phyloP scores from a whole-genome alignment of 75 land plant species.

The Cupressus sempervirens region DNA sequence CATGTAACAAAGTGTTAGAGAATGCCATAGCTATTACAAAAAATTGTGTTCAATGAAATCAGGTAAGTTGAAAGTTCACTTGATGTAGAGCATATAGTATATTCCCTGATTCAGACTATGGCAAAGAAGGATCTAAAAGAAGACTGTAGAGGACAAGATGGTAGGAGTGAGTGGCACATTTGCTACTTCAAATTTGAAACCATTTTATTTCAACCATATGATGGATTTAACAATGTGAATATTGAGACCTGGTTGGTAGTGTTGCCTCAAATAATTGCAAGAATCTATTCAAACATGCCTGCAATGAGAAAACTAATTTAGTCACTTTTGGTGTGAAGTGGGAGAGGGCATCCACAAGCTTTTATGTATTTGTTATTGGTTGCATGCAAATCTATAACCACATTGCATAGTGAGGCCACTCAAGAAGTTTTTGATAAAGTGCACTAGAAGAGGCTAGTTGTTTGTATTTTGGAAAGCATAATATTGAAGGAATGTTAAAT shows the following conservation, averaged over 20 bases:
- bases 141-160: too few relatives aligned
- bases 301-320: conserved; percentile 93
- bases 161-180: too few relatives aligned
- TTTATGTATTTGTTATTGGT: conserved; percentile 98
- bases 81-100: too few relatives aligned
- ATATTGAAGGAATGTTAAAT: too few relatives aligned
- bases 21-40: too few relatives aligned
- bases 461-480: conserved; percentile 99
- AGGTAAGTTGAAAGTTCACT: too few relatives aligned
- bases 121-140: too few relatives aligned
- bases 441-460: conserved; percentile 94
- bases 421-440: conserved; percentile 93
- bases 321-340: conserved; percentile 81
- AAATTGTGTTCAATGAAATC: too few relatives aligned
- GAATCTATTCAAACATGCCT: conserved; percentile 95
- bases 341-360: conserved; percentile 93
- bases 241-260: conserved; percentile 95
- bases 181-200: too few relatives aligned
- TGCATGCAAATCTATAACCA: conserved; percentile 97
- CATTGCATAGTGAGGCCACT: conserved; percentile 78
- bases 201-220: conserved; percentile 93
- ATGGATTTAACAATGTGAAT: conserved; percentile 73
- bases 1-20: too few relatives aligned
- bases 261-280: conserved; percentile 94
- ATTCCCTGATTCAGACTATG: too few relatives aligned